A percentile compares a stretch with the other conserved stretches of the same genome.
These are phyloP conservation scores for Elaphomyces granulatus DNA, from an alignment of 495 filamentous ascomycete species.

Conservation along the genomic window DNA sequence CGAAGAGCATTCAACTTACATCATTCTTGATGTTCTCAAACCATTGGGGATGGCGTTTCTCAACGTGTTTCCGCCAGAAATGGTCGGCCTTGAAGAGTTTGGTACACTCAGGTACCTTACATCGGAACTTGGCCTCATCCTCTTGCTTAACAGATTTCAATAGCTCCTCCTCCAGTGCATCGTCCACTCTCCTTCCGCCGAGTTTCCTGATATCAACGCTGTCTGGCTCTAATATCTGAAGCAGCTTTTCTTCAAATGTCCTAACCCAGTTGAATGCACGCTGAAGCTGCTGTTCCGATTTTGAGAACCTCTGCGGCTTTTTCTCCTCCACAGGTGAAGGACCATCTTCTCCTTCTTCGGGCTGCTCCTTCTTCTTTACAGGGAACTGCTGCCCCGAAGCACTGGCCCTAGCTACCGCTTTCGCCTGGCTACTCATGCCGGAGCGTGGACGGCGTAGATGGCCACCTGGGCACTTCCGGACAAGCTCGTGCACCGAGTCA, in stretches of 20 bases:
- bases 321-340: constrained; percentile 48
- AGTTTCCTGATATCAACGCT: constrained; percentile 73
- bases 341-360: constrained; percentile 50
- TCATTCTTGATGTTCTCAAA: constrained; percentile 64
- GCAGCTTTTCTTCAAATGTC: constrained; percentile 92
- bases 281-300: constrained; percentile 79
- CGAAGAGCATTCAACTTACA: constrained; percentile 37
- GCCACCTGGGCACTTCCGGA: constrained; percentile 88
- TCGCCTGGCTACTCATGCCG: constrained; percentile 66
- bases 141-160: constrained; percentile 86
- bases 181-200: constrained; percentile 74
- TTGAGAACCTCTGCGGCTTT: constrained; percentile 50
- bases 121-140: constrained; percentile 89
- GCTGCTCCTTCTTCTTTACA: constrained; percentile 53
- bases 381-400: constrained; percentile 70
- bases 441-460: constrained; percentile 83
- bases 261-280: constrained; percentile 99
- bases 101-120: constrained; percentile 87
- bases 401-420: constrained; percentile 71
- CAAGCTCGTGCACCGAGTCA: constrained; percentile 91
- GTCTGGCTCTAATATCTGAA: constrained; percentile 83
- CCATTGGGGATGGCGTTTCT: constrained; percentile 91
- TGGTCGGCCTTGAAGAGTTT: constrained; percentile 95
- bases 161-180: constrained; percentile 76
- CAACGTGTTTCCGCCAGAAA: constrained; percentile 96